Percentiles rank a stretch among this genome's conserved stretches.
phyloP scores from a whole-genome alignment of 2,329 filamentous ascomycete genomes.

The Lizonia empirigonia region DNA sequence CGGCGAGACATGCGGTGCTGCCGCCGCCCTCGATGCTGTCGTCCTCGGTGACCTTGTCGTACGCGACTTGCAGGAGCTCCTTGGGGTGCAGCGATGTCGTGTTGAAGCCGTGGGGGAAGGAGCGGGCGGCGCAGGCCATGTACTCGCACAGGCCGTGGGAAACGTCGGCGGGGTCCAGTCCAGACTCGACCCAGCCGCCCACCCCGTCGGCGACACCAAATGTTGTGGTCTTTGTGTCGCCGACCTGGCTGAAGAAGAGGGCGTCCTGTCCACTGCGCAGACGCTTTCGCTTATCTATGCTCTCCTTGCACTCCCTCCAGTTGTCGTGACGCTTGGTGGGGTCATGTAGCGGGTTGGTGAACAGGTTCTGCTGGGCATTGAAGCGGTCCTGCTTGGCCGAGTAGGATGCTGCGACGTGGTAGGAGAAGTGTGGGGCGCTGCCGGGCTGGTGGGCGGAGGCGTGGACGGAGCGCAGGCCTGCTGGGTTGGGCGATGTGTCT shows the following conservation, averaged over 20 bases:
- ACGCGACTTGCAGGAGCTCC: constrained; percentile 79
- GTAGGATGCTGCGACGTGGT: constrained; percentile 50
- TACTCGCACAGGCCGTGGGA: constrained; percentile 91
- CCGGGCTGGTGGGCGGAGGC: constrained; percentile 36
- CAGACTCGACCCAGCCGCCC: constrained; percentile 91
- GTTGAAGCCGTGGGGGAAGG: constrained; percentile 54
- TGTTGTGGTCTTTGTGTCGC: constrained; percentile 72
- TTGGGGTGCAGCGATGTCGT: constrained; percentile 62
- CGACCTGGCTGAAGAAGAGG: constrained; percentile 87
- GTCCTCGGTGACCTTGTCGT: constrained; percentile 80
- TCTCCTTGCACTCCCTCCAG: constrained; percentile 38
- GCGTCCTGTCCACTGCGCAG: constrained; percentile 91
- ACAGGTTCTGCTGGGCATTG: constrained; percentile 45
- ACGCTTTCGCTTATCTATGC: constrained; percentile 63
- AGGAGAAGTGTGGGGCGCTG: constrained; percentile 42
- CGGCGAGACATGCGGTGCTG: constrained; percentile 88
- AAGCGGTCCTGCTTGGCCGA: constrained; percentile 48
- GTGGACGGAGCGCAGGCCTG: constrained; percentile 40
- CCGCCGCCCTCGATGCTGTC: constrained; percentile 77
- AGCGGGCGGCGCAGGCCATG: constrained; percentile 79
- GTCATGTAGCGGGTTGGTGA: constrained; percentile 41
- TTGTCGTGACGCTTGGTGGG: constrained; percentile 30
- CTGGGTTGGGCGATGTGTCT: constrained; percentile 35
- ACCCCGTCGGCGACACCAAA: constrained; percentile 94
- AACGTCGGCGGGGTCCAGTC: constrained; percentile 93